Evolutionary conservation across 495 filamentous ascomycete genomes (phyloP).

Genomic region (Aspergillus incahuasiensis): DNA sequence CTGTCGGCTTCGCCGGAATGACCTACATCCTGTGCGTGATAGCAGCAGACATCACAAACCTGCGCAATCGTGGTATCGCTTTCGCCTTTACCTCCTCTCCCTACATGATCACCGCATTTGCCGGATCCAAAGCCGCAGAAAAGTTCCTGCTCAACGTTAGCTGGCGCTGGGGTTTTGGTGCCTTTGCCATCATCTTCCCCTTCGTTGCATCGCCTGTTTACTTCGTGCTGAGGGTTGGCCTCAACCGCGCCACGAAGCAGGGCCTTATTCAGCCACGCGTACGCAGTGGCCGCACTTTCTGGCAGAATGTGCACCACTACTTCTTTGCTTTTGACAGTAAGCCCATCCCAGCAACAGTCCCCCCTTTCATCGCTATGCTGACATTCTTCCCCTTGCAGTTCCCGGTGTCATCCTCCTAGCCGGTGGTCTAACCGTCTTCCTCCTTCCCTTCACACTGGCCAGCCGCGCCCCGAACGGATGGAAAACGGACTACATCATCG

Average conservation of each 20-base stretch:
- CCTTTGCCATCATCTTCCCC: slow-evolving; percentile 55
- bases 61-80: slow-evolving; percentile 55
- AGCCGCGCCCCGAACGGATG: slow-evolving; percentile 40
- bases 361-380: no score
- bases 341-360: neutral
- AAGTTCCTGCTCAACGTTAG: slow-evolving; percentile 41
- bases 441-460: slow-evolving; percentile 55
- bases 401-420: slow-evolving; percentile 53
- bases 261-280: slow-evolving; percentile 29
- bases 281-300: slow-evolving; percentile 31
- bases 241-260: slow-evolving; percentile 47
- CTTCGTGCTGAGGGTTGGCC: slow-evolving; percentile 45
- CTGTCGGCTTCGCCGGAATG: slow-evolving; percentile 49
- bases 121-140: slow-evolving; percentile 33
- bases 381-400: slow-evolving; percentile 26
- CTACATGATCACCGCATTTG: slow-evolving; percentile 19
- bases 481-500: slow-evolving; percentile 47
- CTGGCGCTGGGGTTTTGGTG: slow-evolving; percentile 60
- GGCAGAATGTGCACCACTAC: slow-evolving; percentile 45
- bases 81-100: slow-evolving; percentile 55
- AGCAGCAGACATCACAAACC: slow-evolving; percentile 55
- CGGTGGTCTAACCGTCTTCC: slow-evolving; percentile 53
- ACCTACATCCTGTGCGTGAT: slow-evolving; percentile 52
- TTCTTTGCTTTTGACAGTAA: slow-evolving; percentile 54
- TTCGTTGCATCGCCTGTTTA: slow-evolving; percentile 47